Evolutionary conservation across 2,329 filamentous ascomycete species (phyloP), one percentile per base, ranked within the genome.

Genomic region (Zalaria obscura): DNA sequence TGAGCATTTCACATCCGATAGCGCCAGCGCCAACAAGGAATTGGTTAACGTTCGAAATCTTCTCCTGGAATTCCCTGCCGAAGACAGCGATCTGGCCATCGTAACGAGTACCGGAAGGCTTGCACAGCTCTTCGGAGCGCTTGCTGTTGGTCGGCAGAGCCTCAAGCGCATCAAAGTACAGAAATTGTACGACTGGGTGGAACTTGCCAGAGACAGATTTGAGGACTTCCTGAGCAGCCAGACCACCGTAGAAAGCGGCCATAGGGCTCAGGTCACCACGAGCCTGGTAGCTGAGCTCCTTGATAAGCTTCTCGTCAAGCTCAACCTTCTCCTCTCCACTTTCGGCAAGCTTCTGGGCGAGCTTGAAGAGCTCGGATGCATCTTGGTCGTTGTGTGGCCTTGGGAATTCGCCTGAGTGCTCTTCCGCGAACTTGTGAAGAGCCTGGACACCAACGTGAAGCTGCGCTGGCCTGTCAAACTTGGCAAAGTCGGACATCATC

Each of bases 131-230:
- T 54, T 93, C 83, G 3, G 81, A 86, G 50, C 91, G 80, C 48
- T 74, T 70, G 36, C 72, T 74, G 10, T 76, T 83, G 2, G 78
- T 73, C 1, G 91, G 89, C 2, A 98, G 72, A 6, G 91, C 94
- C 63, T 98, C 91, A n/a, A 98, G 69, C 1, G 91, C 94, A 63
- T 98, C 91, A 53, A 95, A 93, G 69, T 98, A 96, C 59, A 98
- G 73, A 78, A 84, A 96, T 61, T 98, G 91, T 51, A 83, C 75
- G 50, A 96, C 80, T n/a, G 91, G 91, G 54, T 86, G 78, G 67
- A 98, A 98, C 64, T 98, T 98, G 52, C 91, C 91, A 40, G 91
- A 98, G 5, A 98, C 85, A 11, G 89, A 86, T 66, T 98, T 98
- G 46, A 98, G 73, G 25, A 95, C 81, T 62, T 98, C 91, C 60